phyloP scores from a whole-genome alignment of 108 stramenopile genomes.

The Cyclotella sp. region DNA sequence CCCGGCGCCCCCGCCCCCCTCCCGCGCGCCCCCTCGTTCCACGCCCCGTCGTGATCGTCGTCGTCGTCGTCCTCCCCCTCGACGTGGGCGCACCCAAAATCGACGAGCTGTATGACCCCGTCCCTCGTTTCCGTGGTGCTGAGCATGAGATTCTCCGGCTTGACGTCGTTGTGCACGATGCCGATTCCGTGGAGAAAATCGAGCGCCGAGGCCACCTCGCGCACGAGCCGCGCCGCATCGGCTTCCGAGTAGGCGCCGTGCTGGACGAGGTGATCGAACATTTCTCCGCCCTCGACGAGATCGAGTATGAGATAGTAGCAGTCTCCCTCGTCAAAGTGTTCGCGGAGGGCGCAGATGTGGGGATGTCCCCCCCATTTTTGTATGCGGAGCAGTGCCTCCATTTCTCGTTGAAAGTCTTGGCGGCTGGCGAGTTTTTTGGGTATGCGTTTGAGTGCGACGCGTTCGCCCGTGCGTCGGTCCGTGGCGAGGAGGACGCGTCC shows the following conservation, averaged over 20 bases:
- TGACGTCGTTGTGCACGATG: slow-evolving; percentile 85
- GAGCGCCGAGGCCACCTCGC: slow-evolving; percentile 76
- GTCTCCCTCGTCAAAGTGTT: slow-evolving; percentile 73
- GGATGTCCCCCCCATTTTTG: slow-evolving; percentile 86
- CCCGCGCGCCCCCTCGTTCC: not conserved
- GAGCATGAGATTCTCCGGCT: slow-evolving; percentile 88
- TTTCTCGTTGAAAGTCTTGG: slow-evolving; percentile 75
- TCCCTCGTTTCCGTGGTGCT: slow-evolving; percentile 58
- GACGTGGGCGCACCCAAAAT: slow-evolving; percentile 85
- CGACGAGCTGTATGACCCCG: slow-evolving; percentile 77
- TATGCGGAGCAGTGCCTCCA: slow-evolving; percentile 83
- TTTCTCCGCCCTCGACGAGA: slow-evolving; percentile 81
- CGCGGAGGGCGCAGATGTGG: slow-evolving; percentile 73
- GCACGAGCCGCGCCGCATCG: slow-evolving; percentile 75
- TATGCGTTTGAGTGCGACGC: slow-evolving; percentile 83
- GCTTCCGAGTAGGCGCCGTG: slow-evolving; percentile 86
- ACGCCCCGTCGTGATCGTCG: slow-evolving; percentile 44
- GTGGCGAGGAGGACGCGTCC: slow-evolving; percentile 75
- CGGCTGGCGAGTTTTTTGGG: slow-evolving; percentile 76
- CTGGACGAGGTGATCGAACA: slow-evolving; percentile 88
- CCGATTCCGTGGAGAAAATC: slow-evolving; percentile 84
- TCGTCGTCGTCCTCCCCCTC: slow-evolving; percentile 54
- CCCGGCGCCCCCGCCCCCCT: slow-evolving; percentile 29
- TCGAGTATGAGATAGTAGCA: slow-evolving; percentile 82
- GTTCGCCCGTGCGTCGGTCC: slow-evolving; percentile 56